These are phyloP conservation scores for Mrakia hoshinonis DNA, from an alignment of 768 basidiomycete species.

Conservation along the genomic window DNA sequence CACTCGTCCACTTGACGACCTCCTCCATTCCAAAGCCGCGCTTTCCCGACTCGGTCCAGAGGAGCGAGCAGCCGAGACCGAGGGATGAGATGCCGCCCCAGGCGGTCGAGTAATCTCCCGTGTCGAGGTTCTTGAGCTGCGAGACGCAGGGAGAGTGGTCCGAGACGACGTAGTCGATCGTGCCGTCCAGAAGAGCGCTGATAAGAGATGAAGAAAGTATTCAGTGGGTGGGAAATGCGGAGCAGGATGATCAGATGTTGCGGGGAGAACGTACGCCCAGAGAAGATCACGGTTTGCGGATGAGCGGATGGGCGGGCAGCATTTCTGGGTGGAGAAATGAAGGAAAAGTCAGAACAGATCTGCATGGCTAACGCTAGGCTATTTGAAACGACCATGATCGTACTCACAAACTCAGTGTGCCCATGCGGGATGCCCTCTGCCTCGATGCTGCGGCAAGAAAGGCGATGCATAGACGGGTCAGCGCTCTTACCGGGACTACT, in stretches of 20 bases:
- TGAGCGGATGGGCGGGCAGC: constrained; percentile 85
- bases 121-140: constrained; percentile 63
- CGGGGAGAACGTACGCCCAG: constrained; percentile 52
- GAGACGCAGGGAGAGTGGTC: constrained; percentile 89
- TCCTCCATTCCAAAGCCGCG: constrained; percentile 41
- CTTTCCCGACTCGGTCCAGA: constrained; percentile 75
- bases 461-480: background rate
- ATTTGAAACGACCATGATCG: background rate
- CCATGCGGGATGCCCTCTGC: constrained; percentile 59
- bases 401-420: constrained; percentile 16
- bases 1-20: constrained; percentile 60
- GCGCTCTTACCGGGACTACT: too few species aligned
- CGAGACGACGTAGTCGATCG: constrained; percentile 87
- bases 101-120: constrained; percentile 64
- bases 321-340: constrained; percentile 81
- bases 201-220: background rate
- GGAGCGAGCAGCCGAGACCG: constrained; percentile 74
- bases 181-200: constrained; percentile 56
- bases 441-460: constrained; percentile 43
- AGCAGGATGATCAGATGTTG: background rate
- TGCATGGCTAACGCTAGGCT: background rate
- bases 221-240: background rate
- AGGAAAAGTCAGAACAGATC: too few species aligned
- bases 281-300: constrained; percentile 61
- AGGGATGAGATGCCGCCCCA: constrained; percentile 79